A percentile compares a stretch with the other conserved stretches of the same genome.
These are phyloP conservation scores for Omphalea diandra DNA, from an alignment of 441 rosid species.

Conservation along the genomic window DNA sequence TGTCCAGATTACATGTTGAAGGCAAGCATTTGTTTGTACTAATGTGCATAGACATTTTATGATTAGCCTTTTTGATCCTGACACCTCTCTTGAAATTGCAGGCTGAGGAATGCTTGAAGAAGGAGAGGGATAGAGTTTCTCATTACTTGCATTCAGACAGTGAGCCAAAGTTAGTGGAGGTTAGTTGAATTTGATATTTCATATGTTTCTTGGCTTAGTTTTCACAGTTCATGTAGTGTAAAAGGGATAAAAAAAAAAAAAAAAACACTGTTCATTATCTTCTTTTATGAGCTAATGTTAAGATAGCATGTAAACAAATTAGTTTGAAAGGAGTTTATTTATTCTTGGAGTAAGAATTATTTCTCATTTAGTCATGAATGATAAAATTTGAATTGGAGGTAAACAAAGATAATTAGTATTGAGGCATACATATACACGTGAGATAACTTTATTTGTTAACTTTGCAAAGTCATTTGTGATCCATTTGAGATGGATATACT, in stretches of 20 bases:
- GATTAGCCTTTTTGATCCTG: conserved; percentile 7
- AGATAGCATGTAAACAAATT: no score
- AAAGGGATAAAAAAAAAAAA: no score
- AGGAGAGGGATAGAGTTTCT: conserved; percentile 89
- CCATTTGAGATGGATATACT: not conserved
- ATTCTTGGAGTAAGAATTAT: no score
- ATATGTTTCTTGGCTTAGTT: not conserved
- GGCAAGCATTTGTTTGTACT: conserved; percentile 35
- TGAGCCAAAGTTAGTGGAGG: conserved; percentile 90
- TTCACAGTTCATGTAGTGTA: not conserved
- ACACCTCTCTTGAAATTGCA: conserved; percentile 30
- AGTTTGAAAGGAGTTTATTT: no score
- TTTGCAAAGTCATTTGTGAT: not conserved
- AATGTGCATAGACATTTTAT: not conserved
- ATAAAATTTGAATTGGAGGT: no score
- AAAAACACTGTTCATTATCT: no score
- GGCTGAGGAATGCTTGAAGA: conserved; percentile 94
- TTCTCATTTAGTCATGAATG: no score
- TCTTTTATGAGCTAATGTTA: no score
- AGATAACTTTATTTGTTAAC: not conserved
- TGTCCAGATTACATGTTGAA: conserved; percentile 87
- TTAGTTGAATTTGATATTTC: conserved; percentile 28
- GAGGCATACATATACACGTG: not conserved
- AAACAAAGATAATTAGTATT: not conserved
- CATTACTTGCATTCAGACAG: conserved; percentile 83